phyloP scores from a whole-genome alignment of 768 basidiomycete species.

The Cystobasidium onofrii region DNA sequence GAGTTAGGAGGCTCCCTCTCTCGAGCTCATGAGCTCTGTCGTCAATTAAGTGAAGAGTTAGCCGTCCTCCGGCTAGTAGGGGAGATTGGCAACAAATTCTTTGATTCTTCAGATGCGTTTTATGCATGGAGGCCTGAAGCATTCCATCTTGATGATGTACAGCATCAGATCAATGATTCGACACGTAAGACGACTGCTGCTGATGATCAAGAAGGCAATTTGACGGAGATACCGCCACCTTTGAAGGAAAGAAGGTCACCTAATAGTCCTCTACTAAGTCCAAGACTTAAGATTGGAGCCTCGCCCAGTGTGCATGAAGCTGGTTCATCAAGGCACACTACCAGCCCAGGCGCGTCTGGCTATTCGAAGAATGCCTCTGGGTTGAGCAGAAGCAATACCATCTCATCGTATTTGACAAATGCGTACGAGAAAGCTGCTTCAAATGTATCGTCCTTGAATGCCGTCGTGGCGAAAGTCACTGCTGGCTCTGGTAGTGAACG shows the following conservation, averaged over 20 bases:
- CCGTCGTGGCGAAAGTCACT: not conserved
- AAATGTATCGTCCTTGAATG: slow-evolving; percentile 2
- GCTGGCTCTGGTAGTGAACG: not conserved
- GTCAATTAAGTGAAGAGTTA: slow-evolving; percentile 33
- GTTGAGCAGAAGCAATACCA: slow-evolving; percentile 19
- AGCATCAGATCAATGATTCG: slow-evolving; percentile 14
- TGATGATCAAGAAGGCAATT: not conserved
- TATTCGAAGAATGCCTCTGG: not conserved
- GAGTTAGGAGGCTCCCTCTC: slow-evolving; percentile 17
- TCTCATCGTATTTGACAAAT: not conserved
- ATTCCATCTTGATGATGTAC: slow-evolving; percentile 24
- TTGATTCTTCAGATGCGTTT: slow-evolving; percentile 28
- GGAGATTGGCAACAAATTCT: slow-evolving; percentile 33
- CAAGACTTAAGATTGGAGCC: not conserved
- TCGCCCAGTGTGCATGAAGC: not conserved
- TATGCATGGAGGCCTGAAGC: slow-evolving; percentile 33
- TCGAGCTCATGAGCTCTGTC: slow-evolving; percentile 33
- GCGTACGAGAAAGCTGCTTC: slow-evolving; percentile 31
- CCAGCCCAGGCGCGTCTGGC: not conserved
- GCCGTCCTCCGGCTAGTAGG: slow-evolving; percentile 29
- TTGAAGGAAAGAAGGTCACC: not conserved
- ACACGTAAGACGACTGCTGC: not conserved
- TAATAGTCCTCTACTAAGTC: slow-evolving; percentile 5
- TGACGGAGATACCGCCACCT: slow-evolving; percentile 15
- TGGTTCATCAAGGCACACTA: not conserved